phyloP scores from a whole-genome alignment of 805 yeast genomes.

The Teunomyces lycoperdinae region DNA sequence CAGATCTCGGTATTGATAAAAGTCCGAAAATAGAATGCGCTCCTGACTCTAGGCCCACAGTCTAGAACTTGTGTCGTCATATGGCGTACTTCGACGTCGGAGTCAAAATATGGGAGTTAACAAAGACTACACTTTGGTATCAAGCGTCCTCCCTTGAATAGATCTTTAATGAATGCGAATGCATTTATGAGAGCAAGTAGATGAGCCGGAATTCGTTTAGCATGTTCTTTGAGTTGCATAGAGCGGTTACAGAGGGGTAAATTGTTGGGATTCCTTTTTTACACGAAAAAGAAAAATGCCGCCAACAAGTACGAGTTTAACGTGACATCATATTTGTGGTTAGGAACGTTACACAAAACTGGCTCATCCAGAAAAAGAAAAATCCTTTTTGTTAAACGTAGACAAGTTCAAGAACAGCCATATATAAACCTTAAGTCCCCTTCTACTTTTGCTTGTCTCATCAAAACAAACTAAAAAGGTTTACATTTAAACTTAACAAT shows the following conservation, averaged over 20 bases:
- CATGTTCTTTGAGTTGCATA: too few species aligned
- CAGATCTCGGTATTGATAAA: neutral
- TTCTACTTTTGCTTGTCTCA: too few species aligned
- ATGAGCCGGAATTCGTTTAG: too few species aligned
- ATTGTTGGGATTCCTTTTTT: neutral
- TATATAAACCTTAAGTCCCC: neutral
- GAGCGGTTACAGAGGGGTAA: neutral
- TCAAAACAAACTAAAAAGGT: too few species aligned
- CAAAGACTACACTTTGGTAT: too few species aligned
- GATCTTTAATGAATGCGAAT: too few species aligned
- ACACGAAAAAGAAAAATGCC: too few species aligned
- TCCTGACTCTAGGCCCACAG: neutral
- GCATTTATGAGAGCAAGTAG: too few species aligned
- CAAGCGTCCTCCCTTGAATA: too few species aligned
- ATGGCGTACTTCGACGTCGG: neutral
- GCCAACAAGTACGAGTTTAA: neutral
- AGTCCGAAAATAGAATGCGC: neutral
- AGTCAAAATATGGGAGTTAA: neutral
- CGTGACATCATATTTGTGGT: constrained; percentile 3
- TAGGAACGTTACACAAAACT: neutral
- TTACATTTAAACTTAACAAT: constrained; percentile 3
- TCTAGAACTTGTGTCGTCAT: neutral
- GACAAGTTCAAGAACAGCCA: neutral
- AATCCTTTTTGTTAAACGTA: neutral
- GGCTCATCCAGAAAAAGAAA: neutral